Evolutionary conservation across 306 rosid genomes (phyloP), one percentile per base, ranked within the genome.

Genomic region (Trichosanthes truncata): DNA sequence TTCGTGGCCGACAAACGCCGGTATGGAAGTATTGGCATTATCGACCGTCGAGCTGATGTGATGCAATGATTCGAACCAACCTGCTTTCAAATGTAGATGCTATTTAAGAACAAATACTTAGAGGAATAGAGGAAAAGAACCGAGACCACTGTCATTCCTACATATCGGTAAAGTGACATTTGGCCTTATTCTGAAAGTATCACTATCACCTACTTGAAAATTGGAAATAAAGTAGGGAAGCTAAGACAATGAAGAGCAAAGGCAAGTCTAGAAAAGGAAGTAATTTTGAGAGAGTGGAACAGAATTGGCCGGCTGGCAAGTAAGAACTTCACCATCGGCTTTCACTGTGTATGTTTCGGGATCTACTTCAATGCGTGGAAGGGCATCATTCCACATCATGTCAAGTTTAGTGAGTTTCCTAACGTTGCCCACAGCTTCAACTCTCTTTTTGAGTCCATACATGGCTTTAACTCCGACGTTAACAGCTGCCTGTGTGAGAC

Each of bases 341-440:
- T 84, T 89, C 26, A 93, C 99, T 0, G 74, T 84, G 86, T 87
- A 95, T 56, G 88, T 83, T 83, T 95, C 99, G 0, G 98, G 97
- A 71, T 95, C 98, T 62, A 95, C 98, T 25, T 85, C 84, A 79
- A 95, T 95, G 53, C 79, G 18, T 46, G 98, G 98, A 73, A 92
- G 97, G 17, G 97, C 83, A 4, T 92, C 85, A 21, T 92, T 95
- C 80, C 93, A 91, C 82, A 87, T 88, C 98, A 95, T 95, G 89
- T 95, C 97, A 12, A 85, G 90, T 87, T 95, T 95, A 52, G 85
- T 89, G 43, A 95, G 92, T 17, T 68, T 86, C 86, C 96, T 90
- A 31, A 90, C 91, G 43, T 89, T 90, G 18, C 85, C 78, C 52
- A 92, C 98, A 0, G 92, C 96, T 85, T 87, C 89, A 61, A 95